Percentiles rank a stretch among this genome's conserved stretches.
These are phyloP conservation scores for Boletus tomentosulus DNA, from an alignment of 768 basidiomycete species.

Conservation along the genomic window DNA sequence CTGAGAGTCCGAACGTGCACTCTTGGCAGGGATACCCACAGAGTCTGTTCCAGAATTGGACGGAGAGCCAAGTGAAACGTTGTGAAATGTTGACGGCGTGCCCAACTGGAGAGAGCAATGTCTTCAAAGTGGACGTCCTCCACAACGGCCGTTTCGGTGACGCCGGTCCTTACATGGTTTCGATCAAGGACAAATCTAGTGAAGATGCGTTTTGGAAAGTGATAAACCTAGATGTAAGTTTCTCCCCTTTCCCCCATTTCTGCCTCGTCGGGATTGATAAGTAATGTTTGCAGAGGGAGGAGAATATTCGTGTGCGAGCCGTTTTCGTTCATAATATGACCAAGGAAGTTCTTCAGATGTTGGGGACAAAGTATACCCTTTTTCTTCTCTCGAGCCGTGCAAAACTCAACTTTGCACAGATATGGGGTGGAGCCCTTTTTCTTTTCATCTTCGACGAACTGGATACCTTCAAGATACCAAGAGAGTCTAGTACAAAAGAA, in stretches of 20 bases:
- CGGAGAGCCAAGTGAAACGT: slow-evolving; percentile 24
- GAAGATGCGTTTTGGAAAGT: slow-evolving; percentile 33
- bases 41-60: slow-evolving; percentile 32
- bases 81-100: slow-evolving; percentile 29
- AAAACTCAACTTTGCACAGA: slow-evolving; percentile 20
- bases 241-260: background rate
- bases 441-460: slow-evolving; percentile 59
- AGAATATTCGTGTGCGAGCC: slow-evolving; percentile 40
- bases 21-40: slow-evolving; percentile 30
- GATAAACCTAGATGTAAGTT: slow-evolving; percentile 33
- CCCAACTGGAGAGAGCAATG: slow-evolving; percentile 5
- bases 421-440: slow-evolving; percentile 61
- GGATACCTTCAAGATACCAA: slow-evolving; percentile 65
- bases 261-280: background rate
- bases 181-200: slow-evolving; percentile 8
- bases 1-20: background rate
- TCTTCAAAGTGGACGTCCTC: slow-evolving; percentile 26
- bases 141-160: slow-evolving; percentile 8
- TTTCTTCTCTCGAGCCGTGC: background rate
- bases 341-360: slow-evolving; percentile 49
- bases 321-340: slow-evolving; percentile 50
- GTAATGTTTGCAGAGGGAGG: slow-evolving; percentile 25
- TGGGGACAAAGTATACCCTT: slow-evolving; percentile 46
- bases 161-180: background rate
- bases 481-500: slow-evolving; percentile 37